These are phyloP conservation scores for Cordyceps javanica DNA, from an alignment of 2,329 filamentous ascomycete species.

Conservation along the genomic window DNA sequence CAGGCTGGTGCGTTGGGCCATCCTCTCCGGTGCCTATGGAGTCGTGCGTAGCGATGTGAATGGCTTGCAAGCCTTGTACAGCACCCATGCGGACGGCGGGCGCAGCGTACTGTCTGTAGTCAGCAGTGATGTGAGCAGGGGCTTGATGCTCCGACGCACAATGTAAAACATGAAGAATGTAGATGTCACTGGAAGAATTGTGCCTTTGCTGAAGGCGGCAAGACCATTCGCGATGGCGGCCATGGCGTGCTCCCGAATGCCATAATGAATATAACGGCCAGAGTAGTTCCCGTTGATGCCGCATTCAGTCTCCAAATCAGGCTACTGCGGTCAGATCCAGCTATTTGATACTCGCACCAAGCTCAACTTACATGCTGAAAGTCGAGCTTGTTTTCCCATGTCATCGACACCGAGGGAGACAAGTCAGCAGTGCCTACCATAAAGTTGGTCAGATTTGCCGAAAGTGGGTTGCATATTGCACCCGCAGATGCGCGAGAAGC, in stretches of 20 bases:
- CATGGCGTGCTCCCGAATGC: conserved; percentile 59
- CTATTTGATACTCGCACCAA: neutral
- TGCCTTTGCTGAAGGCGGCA: conserved; percentile 49
- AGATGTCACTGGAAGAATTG: conserved; percentile 51
- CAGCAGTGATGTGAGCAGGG: neutral
- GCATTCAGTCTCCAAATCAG: conserved; percentile 32
- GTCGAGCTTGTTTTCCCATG: conserved; percentile 45
- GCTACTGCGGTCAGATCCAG: conserved; percentile 19
- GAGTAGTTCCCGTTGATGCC: conserved; percentile 49
- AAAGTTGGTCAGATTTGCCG: conserved; percentile 38
- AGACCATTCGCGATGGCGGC: conserved; percentile 50
- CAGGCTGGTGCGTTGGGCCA: conserved; percentile 57
- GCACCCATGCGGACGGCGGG: conserved; percentile 56
- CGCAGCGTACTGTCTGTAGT: conserved; percentile 38
- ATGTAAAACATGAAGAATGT: conserved; percentile 60
- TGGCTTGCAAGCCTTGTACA: conserved; percentile 46
- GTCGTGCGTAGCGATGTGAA: conserved; percentile 58
- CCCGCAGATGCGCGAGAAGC: conserved; percentile 45
- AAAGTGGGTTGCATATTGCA: conserved; percentile 44
- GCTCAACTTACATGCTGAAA: conserved; percentile 36
- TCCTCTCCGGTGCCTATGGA: conserved; percentile 54
- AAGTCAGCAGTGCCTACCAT: conserved; percentile 51
- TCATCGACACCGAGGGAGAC: conserved; percentile 49
- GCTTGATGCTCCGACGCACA: conserved; percentile 12
- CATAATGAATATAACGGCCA: conserved; percentile 54